phyloP scores from a whole-genome alignment of 1,284 basidiomycete species.

The Sporisorium sorghi region DNA sequence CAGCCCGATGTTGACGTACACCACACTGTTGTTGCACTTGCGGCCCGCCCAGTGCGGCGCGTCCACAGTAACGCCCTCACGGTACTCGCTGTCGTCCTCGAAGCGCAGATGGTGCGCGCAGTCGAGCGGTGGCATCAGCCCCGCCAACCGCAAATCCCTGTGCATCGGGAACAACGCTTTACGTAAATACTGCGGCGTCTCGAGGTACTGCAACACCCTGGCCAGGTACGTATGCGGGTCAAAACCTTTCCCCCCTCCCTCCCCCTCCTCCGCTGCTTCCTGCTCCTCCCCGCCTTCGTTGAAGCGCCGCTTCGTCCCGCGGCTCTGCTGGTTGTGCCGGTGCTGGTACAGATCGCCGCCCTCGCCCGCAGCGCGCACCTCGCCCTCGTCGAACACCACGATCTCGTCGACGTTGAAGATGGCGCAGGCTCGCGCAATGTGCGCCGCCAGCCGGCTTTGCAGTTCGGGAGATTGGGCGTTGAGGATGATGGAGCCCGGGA shows the following conservation, averaged over 20 bases:
- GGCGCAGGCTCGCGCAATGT: slow-evolving; percentile 67
- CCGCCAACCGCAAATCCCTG: slow-evolving; percentile 65
- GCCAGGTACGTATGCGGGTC: slow-evolving; percentile 63
- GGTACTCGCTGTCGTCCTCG: slow-evolving; percentile 60
- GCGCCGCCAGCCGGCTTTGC: slow-evolving; percentile 62
- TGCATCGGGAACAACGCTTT: slow-evolving; percentile 68
- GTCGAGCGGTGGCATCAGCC: slow-evolving; percentile 68
- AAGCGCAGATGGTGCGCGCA: slow-evolving; percentile 67
- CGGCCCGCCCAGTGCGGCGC: slow-evolving; percentile 44
- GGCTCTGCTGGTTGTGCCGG: slow-evolving; percentile 29
- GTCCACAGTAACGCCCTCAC: slow-evolving; percentile 64
- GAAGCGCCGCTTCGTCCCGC: slow-evolving; percentile 16
- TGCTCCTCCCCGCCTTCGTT: background rate
- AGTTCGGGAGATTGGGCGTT: slow-evolving; percentile 68
- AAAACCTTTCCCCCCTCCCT: slow-evolving; percentile 21
- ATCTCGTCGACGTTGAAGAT: slow-evolving; percentile 69
- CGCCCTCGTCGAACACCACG: slow-evolving; percentile 61
- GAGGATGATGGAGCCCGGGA: slow-evolving; percentile 66
- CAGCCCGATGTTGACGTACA: slow-evolving; percentile 63
- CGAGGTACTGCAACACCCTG: slow-evolving; percentile 67
- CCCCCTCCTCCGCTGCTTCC: background rate
- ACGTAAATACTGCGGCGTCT: slow-evolving; percentile 69
- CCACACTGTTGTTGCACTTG: slow-evolving; percentile 11
- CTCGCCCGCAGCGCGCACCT: slow-evolving; percentile 15
- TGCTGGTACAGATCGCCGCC: slow-evolving; percentile 34